phyloP scores from a whole-genome alignment of 768 basidiomycete species.

The Agrocybe praecox region DNA sequence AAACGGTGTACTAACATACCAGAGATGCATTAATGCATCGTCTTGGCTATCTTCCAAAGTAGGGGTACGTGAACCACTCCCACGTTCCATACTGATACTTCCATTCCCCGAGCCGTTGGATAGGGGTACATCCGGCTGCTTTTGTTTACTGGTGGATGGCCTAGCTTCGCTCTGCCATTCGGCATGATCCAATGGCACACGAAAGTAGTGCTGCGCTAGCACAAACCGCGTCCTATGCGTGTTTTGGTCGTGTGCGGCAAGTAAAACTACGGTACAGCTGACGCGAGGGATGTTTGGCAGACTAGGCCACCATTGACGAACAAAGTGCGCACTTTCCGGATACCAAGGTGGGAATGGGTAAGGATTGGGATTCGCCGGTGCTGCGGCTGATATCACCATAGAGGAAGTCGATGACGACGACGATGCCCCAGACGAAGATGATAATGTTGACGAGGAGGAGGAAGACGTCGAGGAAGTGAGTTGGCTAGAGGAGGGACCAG shows the following conservation, averaged over 20 bases:
- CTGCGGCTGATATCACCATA: not conserved
- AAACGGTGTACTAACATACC: constrained; percentile 73
- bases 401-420: not conserved
- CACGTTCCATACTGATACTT: not conserved
- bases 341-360: constrained; percentile 72
- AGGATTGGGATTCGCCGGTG: constrained; percentile 45
- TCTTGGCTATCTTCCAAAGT: constrained; percentile 29
- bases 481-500: not conserved
- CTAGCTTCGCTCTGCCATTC: constrained; percentile 28
- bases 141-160: not conserved
- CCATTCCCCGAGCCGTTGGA: not conserved
- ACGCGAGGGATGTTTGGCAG: constrained; percentile 63
- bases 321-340: constrained; percentile 76
- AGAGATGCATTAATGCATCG: constrained; percentile 64
- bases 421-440: not conserved
- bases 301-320: constrained; percentile 82
- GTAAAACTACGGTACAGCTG: constrained; percentile 72
- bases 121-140: not conserved
- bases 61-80: not conserved
- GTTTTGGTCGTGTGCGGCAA: constrained; percentile 61
- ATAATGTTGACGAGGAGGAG: not conserved
- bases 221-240: constrained; percentile 65
- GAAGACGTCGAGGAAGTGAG: not conserved
- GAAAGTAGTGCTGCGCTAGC: constrained; percentile 76
- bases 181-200: constrained; percentile 54